A percentile compares a stretch with the other conserved stretches of the same genome.
These are phyloP conservation scores for Phytophthora constricta DNA, from an alignment of 352 stramenopile genomes.

Conservation along the genomic window DNA sequence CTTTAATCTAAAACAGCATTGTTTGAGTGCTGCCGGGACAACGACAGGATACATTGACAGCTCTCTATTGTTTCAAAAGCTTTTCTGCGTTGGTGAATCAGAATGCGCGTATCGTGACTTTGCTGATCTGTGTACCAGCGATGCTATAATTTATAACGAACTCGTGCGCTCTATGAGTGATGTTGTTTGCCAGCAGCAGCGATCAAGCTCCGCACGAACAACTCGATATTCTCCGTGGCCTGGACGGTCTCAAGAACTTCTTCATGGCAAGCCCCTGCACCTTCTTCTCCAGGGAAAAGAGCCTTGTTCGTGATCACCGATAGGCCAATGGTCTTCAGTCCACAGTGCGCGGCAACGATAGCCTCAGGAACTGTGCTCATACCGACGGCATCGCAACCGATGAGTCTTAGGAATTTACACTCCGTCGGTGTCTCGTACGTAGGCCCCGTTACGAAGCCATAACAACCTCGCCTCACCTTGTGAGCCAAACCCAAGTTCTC, in stretches of 20 bases:
- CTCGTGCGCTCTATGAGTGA: not conserved
- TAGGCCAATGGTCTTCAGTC: slow-evolving; percentile 93
- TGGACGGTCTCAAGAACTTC: slow-evolving; percentile 92
- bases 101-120: too few relatives aligned
- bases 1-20: not conserved
- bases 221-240: slow-evolving; percentile 40
- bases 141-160: slow-evolving; percentile 1
- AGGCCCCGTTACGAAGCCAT: slow-evolving; percentile 95
- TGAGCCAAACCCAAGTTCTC: slow-evolving; percentile 74
- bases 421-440: slow-evolving; percentile 96
- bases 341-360: slow-evolving; percentile 93
- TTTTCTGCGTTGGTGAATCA: not conserved
- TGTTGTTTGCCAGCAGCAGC: slow-evolving; percentile 6
- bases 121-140: not conserved
- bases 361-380: slow-evolving; percentile 97
- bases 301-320: slow-evolving; percentile 96
- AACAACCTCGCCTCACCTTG: slow-evolving; percentile 87
- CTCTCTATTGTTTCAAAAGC: not conserved
- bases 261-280: slow-evolving; percentile 82
- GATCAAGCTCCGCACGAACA: slow-evolving; percentile 23
- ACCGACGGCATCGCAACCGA: slow-evolving; percentile 93
- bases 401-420: slow-evolving; percentile 86
- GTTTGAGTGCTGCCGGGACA: not conserved
- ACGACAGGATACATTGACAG: not conserved
- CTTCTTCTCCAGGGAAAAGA: slow-evolving; percentile 76